Evolutionary conservation across 331 rosid species (phyloP), one percentile per base, ranked within the genome.

Genomic region (Rosa hybrid): DNA sequence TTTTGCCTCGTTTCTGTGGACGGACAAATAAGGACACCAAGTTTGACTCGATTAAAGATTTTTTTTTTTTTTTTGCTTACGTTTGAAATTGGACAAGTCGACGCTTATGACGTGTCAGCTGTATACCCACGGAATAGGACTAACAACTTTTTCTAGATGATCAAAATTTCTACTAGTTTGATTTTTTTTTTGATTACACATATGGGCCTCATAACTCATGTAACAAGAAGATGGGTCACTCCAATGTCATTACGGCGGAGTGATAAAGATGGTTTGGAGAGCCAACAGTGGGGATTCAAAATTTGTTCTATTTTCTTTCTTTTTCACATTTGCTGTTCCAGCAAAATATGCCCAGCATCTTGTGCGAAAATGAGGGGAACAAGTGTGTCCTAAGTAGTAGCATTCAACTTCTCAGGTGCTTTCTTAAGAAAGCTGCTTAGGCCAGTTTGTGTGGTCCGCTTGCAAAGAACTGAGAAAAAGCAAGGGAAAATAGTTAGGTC

Each of bases 391-490:
- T 81, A 89, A 14, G 62, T n/a, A 14, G 62, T n/a, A 45, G 89
- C 92, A 82, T 89, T 86, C 86, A 87, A 71, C 84, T 91, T 81
- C 79, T 85, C 88, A 4, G 89, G 68, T 39, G 77, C 74, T 84
- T 88, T 78, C 86, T 84, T 90, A 14, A 57, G 25, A 82, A 89
- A 87, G 87, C 75, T 39, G 50, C 50, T 72, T 59, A 96, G 94
- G 64, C 87, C 27, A 57, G 83, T 86, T 75, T 95, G 98, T 48
- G 51, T 89, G 75, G 85, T 67, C 70, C 84, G 86, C 90, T 89
- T 93, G 85, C 86, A 50, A 77, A 81, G 75, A 67, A 71, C 98
- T 91, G 80, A 72, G 68, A 59, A 82, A 82, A 13, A 68, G 64
- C 42, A 42, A 59, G 68, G 49, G 13, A 54, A 48, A 3, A 44